Evolutionary conservation across 1,284 basidiomycete species (phyloP).

Genomic region (Malassezia pachydermatis): DNA sequence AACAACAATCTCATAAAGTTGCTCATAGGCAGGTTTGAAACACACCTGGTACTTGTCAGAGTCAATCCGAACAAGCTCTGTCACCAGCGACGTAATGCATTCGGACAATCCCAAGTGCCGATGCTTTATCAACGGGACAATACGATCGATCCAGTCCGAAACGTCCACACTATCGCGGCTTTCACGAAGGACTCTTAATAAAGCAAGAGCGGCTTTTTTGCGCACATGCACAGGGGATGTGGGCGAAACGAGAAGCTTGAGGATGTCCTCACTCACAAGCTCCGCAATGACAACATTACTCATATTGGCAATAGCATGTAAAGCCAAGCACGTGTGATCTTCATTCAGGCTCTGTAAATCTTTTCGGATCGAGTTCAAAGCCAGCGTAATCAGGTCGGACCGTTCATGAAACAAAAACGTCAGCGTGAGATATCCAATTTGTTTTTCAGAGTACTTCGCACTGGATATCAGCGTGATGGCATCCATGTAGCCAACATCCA

Average conservation of each 20-base stretch:
- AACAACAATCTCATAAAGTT: constrained; percentile 62
- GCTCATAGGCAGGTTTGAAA: constrained; percentile 86
- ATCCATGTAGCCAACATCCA: constrained; percentile 98
- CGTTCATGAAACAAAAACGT: constrained; percentile 97
- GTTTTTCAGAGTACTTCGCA: constrained; percentile 93
- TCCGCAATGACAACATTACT: constrained; percentile 98
- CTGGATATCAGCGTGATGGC: constrained; percentile 95
- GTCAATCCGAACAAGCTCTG: constrained; percentile 86
- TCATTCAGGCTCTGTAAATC: constrained; percentile 92
- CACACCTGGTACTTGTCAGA: constrained; percentile 78
- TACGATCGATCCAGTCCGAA: constrained; percentile 86
- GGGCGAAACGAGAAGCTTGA: constrained; percentile 85
- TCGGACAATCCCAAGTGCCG: constrained; percentile 79
- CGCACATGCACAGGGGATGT: constrained; percentile 91
- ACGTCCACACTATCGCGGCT: constrained; percentile 87
- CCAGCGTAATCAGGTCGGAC: constrained; percentile 84
- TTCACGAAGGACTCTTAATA: constrained; percentile 86
- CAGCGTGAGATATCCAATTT: constrained; percentile 95
- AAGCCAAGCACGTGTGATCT: constrained; percentile 85
- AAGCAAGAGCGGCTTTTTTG: constrained; percentile 92
- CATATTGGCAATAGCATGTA: constrained; percentile 96
- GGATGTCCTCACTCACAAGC: constrained; percentile 80
- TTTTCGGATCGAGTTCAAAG: constrained; percentile 95
- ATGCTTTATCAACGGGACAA: constrained; percentile 90
- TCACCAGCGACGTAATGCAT: constrained; percentile 84